A percentile compares a stretch with the other conserved stretches of the same genome.
phyloP scores from a whole-genome alignment of 768 basidiomycete genomes.

The Podaxis rugospora region DNA sequence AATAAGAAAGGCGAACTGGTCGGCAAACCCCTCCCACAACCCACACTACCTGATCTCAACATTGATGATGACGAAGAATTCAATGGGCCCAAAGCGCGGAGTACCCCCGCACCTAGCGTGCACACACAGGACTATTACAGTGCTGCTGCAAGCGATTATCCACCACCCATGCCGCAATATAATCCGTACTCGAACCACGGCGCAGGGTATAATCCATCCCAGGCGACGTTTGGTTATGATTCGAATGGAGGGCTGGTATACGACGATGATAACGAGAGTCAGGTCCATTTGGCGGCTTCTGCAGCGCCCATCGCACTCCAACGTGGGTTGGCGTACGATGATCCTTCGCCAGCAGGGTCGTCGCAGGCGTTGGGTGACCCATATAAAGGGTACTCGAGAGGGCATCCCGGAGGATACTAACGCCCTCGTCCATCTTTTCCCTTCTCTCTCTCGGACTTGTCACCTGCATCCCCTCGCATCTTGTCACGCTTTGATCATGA shows the following conservation, averaged over 20 bases:
- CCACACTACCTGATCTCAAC: constrained; percentile 90
- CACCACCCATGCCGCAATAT: constrained; percentile 76
- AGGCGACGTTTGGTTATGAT: constrained; percentile 50
- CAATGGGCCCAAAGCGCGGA: constrained; percentile 53
- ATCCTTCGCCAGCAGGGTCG: constrained; percentile 22
- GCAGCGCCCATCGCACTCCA: constrained; percentile 52
- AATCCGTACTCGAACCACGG: constrained; percentile 61
- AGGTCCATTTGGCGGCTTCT: constrained; percentile 49
- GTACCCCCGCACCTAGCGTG: constrained; percentile 43
- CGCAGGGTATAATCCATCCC: constrained; percentile 56
- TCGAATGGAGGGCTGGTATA: constrained; percentile 29
- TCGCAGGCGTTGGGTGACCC: constrained; percentile 3
- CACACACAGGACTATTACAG: constrained; percentile 53
- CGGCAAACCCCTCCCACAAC: constrained; percentile 81
- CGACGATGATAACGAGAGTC: constrained; percentile 70
- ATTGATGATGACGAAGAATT: constrained; percentile 74
- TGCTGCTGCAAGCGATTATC: constrained; percentile 43
- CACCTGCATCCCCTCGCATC: not conserved
- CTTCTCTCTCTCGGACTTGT: not conserved
- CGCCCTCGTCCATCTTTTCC: not conserved
- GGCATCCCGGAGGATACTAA: not conserved
- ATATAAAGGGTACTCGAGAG: constrained; percentile 3
- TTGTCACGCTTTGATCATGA: constrained; percentile 5
- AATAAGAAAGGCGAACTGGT: constrained; percentile 88
- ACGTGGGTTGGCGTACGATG: constrained; percentile 31